A percentile compares a stretch with the other conserved stretches of the same genome.
Conservation (phyloP, 352 stramenopile genomes). For the Aphanomyces invadans region DNA sequence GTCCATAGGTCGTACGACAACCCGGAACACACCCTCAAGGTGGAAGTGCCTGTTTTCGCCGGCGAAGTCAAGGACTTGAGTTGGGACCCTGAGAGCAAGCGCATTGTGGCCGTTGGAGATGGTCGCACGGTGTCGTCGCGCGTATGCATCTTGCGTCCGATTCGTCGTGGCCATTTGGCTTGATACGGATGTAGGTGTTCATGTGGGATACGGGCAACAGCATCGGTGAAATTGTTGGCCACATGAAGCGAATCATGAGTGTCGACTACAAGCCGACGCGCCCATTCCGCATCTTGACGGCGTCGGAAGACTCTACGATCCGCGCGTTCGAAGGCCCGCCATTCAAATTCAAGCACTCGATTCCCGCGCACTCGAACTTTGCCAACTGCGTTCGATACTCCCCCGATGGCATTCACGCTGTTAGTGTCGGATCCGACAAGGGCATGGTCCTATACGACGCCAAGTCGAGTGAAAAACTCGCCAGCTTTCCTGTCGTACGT, state of each 20-base stretch:
- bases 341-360: slow-evolving; percentile 93
- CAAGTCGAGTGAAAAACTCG: slow-evolving; percentile 76
- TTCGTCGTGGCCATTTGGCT: neutral
- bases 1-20: slow-evolving; percentile 87
- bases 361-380: slow-evolving; percentile 93
- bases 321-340: slow-evolving; percentile 93
- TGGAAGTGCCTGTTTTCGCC: slow-evolving; percentile 86
- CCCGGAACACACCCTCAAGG: slow-evolving; percentile 93
- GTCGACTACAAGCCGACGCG: slow-evolving; percentile 90
- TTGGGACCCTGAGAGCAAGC: slow-evolving; percentile 95
- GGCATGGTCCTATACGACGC: slow-evolving; percentile 93
- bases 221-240: slow-evolving; percentile 90
- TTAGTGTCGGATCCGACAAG: slow-evolving; percentile 93
- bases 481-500: slow-evolving; percentile 53
- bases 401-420: slow-evolving; percentile 79
- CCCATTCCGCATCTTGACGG: slow-evolving; percentile 93
- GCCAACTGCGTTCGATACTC: slow-evolving; percentile 95
- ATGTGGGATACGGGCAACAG: slow-evolving; percentile 97
- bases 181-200: slow-evolving; percentile 51
- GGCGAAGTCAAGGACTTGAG: slow-evolving; percentile 91
- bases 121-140: slow-evolving; percentile 66
- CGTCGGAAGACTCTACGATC: slow-evolving; percentile 92
- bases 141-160: slow-evolving; percentile 10
- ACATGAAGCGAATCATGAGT: slow-evolving; percentile 90
- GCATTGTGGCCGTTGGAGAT: slow-evolving; percentile 86